These are phyloP conservation scores for Erysimum cheiranthoides DNA, from an alignment of 345 rosid species.

Conservation along the genomic window DNA sequence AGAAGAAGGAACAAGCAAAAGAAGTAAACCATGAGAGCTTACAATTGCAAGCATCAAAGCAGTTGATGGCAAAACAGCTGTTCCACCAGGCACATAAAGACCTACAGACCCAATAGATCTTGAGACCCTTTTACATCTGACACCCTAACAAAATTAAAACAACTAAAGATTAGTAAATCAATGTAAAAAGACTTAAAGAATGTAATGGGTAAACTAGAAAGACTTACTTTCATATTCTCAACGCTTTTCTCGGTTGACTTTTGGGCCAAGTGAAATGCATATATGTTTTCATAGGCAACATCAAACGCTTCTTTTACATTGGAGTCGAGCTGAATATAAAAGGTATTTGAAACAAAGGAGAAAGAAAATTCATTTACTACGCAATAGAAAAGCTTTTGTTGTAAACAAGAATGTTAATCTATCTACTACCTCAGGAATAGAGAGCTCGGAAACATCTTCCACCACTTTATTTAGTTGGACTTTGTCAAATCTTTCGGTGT, in stretches of 20 bases:
- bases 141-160: constrained; percentile 62
- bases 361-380: constrained; percentile 14
- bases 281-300: constrained; percentile 86
- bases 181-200: constrained; percentile 24
- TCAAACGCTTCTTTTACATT: constrained; percentile 74
- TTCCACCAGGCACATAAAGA: constrained; percentile 95
- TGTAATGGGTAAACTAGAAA: constrained; percentile 1
- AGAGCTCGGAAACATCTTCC: constrained; percentile 69
- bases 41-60: constrained; percentile 93
- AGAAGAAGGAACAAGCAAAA: constrained; percentile 13
- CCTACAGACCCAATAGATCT: constrained; percentile 91
- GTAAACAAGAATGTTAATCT: neutral
- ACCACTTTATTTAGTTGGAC: constrained; percentile 64
- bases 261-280: constrained; percentile 89
- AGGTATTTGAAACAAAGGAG: neutral
- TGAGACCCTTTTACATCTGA: constrained; percentile 82
- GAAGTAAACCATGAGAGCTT: constrained; percentile 39
- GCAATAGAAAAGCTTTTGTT: neutral
- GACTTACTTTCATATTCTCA: constrained; percentile 85
- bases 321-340: constrained; percentile 65
- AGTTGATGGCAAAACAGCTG: constrained; percentile 93
- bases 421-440: constrained; percentile 64
- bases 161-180: constrained; percentile 1
- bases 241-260: constrained; percentile 64
- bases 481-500: constrained; percentile 83